A percentile compares a stretch with the other conserved stretches of the same genome.
Conservation (phyloP, 2,329 filamentous ascomycete genomes). For the Microcyclospora tardicrescens region DNA sequence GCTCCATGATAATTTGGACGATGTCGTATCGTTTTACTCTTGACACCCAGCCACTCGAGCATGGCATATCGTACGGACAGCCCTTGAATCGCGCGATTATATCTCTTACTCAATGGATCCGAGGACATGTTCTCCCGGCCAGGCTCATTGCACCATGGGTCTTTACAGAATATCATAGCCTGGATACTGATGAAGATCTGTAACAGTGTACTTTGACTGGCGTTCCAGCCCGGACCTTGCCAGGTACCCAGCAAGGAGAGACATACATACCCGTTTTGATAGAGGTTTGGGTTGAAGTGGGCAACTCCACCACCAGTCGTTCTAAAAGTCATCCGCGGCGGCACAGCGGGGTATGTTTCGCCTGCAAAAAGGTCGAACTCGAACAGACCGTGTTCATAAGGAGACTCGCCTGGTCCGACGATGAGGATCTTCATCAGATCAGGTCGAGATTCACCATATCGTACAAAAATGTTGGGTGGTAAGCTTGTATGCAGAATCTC, state of each 20-base stretch:
- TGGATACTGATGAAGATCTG: conserved; percentile 44
- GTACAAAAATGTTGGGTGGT: conserved; percentile 43
- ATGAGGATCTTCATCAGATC: conserved; percentile 46
- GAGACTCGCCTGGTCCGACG: conserved; percentile 43
- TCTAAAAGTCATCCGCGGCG: conserved; percentile 42
- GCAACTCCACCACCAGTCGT: conserved; percentile 35
- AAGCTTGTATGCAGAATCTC: conserved; percentile 36
- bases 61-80: conserved; percentile 23
- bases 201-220: conserved; percentile 39
- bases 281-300: conserved; percentile 48
- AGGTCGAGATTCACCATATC: conserved; percentile 43
- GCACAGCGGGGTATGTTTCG: conserved; percentile 33
- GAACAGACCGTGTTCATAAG: conserved; percentile 48
- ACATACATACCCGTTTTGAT: conserved; percentile 47
- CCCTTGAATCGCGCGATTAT: conserved; percentile 17
- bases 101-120: conserved; percentile 10
- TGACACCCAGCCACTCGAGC: conserved; percentile 20
- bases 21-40: not conserved
- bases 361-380: conserved; percentile 43
- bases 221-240: conserved; percentile 43
- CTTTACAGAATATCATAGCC: conserved; percentile 42
- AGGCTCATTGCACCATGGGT: conserved; percentile 45
- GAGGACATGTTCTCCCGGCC: conserved; percentile 18
- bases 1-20: not conserved
- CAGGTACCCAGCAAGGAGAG: conserved; percentile 47